Conservation (phyloP, 257 asterid species). For the Solanum verrucosum region DNA sequence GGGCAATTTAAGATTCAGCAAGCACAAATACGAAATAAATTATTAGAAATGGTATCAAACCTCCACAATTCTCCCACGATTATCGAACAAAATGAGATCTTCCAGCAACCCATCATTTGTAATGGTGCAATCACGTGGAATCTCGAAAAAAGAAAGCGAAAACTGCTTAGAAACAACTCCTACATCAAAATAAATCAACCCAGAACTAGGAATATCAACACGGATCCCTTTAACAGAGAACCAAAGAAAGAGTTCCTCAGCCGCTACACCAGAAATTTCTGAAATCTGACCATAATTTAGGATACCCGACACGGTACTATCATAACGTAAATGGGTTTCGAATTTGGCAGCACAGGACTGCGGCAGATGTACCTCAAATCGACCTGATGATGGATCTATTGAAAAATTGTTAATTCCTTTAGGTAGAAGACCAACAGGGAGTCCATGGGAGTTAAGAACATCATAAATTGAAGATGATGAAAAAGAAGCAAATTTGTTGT, state of each 20-base stretch:
- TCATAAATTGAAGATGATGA: conserved; percentile 33
- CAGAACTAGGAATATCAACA: conserved; percentile 83
- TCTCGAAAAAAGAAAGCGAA: conserved; percentile 66
- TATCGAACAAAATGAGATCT: conserved; percentile 16
- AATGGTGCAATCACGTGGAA: conserved; percentile 60
- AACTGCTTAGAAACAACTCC: conserved; percentile 81
- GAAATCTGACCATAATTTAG: conserved; percentile 37
- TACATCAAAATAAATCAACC: conserved; percentile 83
- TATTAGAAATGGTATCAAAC: conserved; percentile 17
- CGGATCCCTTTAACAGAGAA: conserved; percentile 62
- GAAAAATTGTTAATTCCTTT: conserved; percentile 46
- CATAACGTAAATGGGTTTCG: conserved; percentile 61
- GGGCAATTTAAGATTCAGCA: too few species aligned
- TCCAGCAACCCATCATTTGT: background rate
- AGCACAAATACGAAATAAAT: background rate
- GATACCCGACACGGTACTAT: conserved; percentile 50
- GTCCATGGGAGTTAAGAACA: conserved; percentile 42
- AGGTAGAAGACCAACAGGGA: conserved; percentile 76
- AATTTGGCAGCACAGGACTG: conserved; percentile 64
- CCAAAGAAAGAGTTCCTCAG: conserved; percentile 84
- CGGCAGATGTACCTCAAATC: conserved; percentile 45
- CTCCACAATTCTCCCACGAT: conserved; percentile 21
- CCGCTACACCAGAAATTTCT: conserved; percentile 57
- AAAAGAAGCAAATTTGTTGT: background rate
- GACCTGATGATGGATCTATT: conserved; percentile 42